Conservation (phyloP, 306 rosid genomes). For the Begonia loranthoides region DNA sequence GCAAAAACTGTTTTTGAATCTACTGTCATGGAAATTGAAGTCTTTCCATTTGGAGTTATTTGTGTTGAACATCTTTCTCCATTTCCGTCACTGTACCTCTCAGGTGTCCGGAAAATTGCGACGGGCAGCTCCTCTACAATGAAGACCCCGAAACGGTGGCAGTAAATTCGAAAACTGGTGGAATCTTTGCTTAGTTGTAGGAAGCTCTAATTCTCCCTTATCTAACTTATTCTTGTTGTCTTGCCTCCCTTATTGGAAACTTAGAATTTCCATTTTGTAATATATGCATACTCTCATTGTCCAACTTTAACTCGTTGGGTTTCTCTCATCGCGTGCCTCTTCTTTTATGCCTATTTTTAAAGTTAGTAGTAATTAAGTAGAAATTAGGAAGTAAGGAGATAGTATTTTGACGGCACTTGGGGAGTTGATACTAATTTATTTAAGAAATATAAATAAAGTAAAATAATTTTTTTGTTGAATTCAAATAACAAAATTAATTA, state of each 20-base stretch:
- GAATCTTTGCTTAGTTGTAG: not conserved
- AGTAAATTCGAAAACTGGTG: constrained; percentile 20
- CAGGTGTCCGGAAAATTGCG: constrained; percentile 47
- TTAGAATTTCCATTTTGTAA: not conserved
- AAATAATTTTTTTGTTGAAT: no score
- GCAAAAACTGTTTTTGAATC: constrained; percentile 11
- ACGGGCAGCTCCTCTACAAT: constrained; percentile 43
- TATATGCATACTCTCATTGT: not conserved
- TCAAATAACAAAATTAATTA: no score
- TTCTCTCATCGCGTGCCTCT: no score
- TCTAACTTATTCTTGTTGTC: not conserved
- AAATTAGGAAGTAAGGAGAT: no score
- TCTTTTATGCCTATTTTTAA: no score
- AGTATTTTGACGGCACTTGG: no score
- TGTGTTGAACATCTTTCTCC: not conserved
- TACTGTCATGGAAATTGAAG: not conserved
- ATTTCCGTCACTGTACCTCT: constrained; percentile 1
- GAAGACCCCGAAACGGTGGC: constrained; percentile 57
- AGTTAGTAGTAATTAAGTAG: no score
- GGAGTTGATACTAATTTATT: no score
- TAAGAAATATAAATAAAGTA: no score
- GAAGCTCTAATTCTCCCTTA: not conserved
- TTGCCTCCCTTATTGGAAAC: not conserved
- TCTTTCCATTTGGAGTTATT: not conserved
- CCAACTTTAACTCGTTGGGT: not conserved